These are phyloP conservation scores for Fragaria vesca DNA, from an alignment of 306 rosid genomes.

Conservation along the genomic window DNA sequence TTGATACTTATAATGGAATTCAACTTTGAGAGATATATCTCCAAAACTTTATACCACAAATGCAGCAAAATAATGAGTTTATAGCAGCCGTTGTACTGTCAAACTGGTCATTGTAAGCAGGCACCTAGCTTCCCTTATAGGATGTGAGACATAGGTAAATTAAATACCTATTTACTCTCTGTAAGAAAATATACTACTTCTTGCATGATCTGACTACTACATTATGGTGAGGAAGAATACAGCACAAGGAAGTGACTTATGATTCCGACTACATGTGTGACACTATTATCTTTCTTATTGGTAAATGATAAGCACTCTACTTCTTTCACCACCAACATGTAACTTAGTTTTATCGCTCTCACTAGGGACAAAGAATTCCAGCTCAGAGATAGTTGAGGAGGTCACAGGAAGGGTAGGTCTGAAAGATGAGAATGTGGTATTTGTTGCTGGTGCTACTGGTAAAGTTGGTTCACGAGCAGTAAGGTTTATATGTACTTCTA, in stretches of 20 bases:
- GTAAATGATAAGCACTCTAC: not conserved
- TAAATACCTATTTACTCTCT: not conserved
- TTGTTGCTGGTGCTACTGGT: conserved; percentile 99
- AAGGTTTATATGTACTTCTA: conserved; percentile 48
- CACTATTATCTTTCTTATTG: not conserved
- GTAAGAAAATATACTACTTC: not conserved
- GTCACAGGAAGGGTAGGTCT: conserved; percentile 40
- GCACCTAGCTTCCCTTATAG: not conserved
- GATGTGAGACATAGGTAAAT: not conserved
- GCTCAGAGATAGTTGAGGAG: conserved; percentile 37
- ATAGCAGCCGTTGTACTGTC: not conserved
- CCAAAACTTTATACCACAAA: not conserved
- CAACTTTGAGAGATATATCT: not conserved
- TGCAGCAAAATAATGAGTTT: not conserved
- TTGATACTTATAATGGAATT: not conserved
- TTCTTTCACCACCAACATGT: conserved; percentile 4
- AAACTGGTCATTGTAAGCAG: not conserved
- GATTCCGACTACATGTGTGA: not conserved
- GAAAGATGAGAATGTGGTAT: conserved; percentile 72
- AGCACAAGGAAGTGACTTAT: not conserved
- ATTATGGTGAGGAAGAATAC: not conserved
- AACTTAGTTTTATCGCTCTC: conserved; percentile 28
- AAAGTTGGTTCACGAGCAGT: conserved; percentile 93
- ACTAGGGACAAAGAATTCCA: conserved; percentile 48
- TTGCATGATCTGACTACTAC: not conserved